phyloP scores from a whole-genome alignment of 2,329 filamentous ascomycete species.

The Cladorrhinum sp. region DNA sequence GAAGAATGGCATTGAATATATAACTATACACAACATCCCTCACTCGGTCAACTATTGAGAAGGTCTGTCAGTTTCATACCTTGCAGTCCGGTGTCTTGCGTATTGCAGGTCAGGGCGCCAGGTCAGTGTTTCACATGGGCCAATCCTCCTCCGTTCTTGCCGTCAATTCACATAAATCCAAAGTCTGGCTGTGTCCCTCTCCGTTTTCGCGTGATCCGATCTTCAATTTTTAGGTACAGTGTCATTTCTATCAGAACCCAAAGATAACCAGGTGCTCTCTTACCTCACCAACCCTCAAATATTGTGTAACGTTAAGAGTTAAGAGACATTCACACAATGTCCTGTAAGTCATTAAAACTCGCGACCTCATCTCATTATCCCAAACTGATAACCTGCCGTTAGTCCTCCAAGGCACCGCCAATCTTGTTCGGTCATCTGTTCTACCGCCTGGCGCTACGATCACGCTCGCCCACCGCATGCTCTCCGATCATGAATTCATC shows the following conservation, averaged over 20 bases:
- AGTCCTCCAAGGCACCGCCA: constrained; percentile 45
- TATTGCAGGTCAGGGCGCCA: not conserved
- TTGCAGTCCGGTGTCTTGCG: not conserved
- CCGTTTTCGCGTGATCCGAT: no score
- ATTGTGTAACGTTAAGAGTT: not conserved
- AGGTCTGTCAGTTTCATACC: not conserved
- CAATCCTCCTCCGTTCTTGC: not conserved
- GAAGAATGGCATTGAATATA: no score
- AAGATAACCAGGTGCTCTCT: no score
- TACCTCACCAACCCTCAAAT: not conserved
- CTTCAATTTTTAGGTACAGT: not conserved
- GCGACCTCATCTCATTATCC: not conserved
- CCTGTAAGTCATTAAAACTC: constrained; percentile 11
- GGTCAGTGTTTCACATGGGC: not conserved
- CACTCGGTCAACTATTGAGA: no score
- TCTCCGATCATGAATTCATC: constrained; percentile 53
- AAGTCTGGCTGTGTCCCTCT: not conserved
- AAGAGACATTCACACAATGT: constrained; percentile 15
- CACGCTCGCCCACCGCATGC: constrained; percentile 40
- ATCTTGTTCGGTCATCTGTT: constrained; percentile 41
- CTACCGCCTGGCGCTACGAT: constrained; percentile 39
- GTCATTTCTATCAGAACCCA: not conserved
- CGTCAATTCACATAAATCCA: not conserved
- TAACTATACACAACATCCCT: no score
- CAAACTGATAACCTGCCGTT: not conserved